phyloP scores from a whole-genome alignment of 257 asterid species.

The Apocynum venetum region DNA sequence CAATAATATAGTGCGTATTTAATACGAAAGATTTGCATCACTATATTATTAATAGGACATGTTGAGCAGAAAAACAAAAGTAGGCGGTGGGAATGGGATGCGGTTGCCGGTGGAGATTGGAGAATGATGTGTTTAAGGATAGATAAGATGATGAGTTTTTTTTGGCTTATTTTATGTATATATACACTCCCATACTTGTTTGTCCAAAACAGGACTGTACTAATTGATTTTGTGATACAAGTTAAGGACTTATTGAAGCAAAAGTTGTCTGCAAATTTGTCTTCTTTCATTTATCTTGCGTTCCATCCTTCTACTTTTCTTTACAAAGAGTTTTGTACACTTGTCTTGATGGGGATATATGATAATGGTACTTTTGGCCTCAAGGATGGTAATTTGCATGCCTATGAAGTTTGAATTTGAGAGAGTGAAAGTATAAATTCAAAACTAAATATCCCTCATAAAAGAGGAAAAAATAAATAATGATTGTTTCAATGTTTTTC shows the following conservation, averaged over 20 bases:
- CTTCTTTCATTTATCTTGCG: not conserved
- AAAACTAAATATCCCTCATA: too few relatives aligned
- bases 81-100: not conserved
- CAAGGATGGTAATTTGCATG: not conserved
- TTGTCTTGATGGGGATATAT: constrained; percentile 19
- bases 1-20: too few relatives aligned
- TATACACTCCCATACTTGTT: not conserved
- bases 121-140: not conserved
- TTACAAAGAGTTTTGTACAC: not conserved
- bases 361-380: constrained; percentile 6
- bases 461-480: not conserved
- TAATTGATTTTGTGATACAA: not conserved
- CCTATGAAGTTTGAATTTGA: constrained; percentile 1
- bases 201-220: constrained; percentile 13
- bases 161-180: not conserved
- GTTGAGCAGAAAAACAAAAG: not conserved
- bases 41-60: too few relatives aligned
- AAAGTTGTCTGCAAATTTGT: constrained; percentile 19
- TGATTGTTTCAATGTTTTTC: constrained; percentile 8
- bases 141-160: not conserved
- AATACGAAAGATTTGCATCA: too few relatives aligned
- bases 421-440: too few relatives aligned
- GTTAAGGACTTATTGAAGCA: not conserved
- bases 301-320: not conserved
- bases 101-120: not conserved